Base-by-base conservation (phyloP, 78 protist species). In the Mastigamoeba balamuthi region DNA sequence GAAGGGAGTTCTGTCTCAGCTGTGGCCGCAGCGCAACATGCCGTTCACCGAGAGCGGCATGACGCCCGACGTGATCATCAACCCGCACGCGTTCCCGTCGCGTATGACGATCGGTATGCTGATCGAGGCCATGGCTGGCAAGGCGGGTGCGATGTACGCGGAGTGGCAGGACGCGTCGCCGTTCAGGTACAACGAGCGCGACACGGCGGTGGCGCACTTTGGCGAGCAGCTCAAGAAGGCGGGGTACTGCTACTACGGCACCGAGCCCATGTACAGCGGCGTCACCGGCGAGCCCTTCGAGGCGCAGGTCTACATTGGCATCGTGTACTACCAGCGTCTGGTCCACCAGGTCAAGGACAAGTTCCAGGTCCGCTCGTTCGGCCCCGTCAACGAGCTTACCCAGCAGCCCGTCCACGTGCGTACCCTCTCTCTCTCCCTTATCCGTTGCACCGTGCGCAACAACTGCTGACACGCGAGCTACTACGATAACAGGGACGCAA, bases 71-170 rank as follows among this genome's bases (percentile, higher is more conserved):
- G 80, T 96, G 39, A 77, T 98, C 81, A 95, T 98, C 92, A 98
- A 98, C 83, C 99, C 99, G 36, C 96, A 98, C 83, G 97, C 97
- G 33, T 92, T 92, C 83, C 98, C 99, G n/a, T 96, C 99, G 8
- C 95, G 99, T 42, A 98, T 98, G 99, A 98, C 99, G 6, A 96
- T 98, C 35, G 97, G 98, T 8, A 97, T 97, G 99, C 66, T 97
- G 0, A 82, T 97, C 5, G 99, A 98, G 77, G 52, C 67, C 42
- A 76, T 98, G 86, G 98, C 99, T 0, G 96, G 86, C 71, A 96
- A 96, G 84, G 42, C 84, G 7, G 84, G 81, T 30, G 93, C 97
- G 8, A 28, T 82, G 37, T 86, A 95, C 52, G 99, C 96, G n/a
- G 40, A 39, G 6, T 81, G 28, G 78, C 91, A 83, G 53, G 98